A percentile compares a stretch with the other conserved stretches of the same genome.
Conservation (phyloP, 805 yeast genomes). For the Zygotorulaspora sp. region DNA sequence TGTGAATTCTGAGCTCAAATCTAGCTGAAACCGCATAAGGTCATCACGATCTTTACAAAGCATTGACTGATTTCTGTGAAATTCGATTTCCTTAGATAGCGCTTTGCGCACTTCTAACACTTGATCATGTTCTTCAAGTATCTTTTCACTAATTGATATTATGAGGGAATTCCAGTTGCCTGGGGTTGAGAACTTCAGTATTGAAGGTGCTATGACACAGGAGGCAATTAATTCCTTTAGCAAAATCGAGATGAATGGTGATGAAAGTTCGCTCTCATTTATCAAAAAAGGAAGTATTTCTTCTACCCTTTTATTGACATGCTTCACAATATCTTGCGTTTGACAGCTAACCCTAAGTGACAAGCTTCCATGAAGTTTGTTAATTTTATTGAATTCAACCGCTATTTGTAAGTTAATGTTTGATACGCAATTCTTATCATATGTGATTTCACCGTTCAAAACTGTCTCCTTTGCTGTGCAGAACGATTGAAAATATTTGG, state of each 20-base stretch:
- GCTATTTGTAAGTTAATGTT: conserved; percentile 43
- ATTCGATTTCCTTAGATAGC: conserved; percentile 56
- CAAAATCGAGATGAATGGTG: conserved; percentile 47
- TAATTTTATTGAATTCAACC: conserved; percentile 32
- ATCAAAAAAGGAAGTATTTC: conserved; percentile 46
- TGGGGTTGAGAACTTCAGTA: conserved; percentile 55
- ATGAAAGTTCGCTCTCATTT: conserved; percentile 40
- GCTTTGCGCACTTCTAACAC: conserved; percentile 69
- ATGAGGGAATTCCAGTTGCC: conserved; percentile 72
- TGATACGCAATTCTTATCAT: conserved; percentile 29
- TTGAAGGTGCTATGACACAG: conserved; percentile 50
- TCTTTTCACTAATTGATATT: conserved; percentile 53
- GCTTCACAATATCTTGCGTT: conserved; percentile 44
- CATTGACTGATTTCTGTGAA: conserved; percentile 5
- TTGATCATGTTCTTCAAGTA: conserved; percentile 67
- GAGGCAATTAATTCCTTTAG: conserved; percentile 60
- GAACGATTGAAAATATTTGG: conserved; percentile 57
- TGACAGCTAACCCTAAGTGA: conserved; percentile 34
- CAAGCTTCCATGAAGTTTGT: conserved; percentile 57
- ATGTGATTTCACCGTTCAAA: conserved; percentile 23
- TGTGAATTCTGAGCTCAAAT: conserved; percentile 14
- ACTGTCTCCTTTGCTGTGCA: conserved; percentile 39
- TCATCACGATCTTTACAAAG: conserved; percentile 8
- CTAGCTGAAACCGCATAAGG: conserved; percentile 6
- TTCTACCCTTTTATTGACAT: conserved; percentile 43